Conservation (phyloP, 192 early-diverging fungal species). For the Backusella liffmaniae region DNA sequence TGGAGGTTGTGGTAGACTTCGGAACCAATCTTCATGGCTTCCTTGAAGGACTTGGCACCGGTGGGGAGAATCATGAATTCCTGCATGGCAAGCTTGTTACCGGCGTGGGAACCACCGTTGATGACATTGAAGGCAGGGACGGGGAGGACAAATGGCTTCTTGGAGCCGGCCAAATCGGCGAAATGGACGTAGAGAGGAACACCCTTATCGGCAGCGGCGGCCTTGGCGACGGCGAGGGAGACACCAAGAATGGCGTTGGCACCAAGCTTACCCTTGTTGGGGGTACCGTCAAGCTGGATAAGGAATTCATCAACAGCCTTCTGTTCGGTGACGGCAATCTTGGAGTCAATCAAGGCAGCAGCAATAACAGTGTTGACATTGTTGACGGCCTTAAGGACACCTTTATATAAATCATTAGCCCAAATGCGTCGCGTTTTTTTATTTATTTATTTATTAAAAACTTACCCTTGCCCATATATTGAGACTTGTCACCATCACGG, state of each 20-base stretch:
- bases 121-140: conserved; percentile 99
- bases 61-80: conserved; percentile 99
- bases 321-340: conserved; percentile 86
- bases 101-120: conserved; percentile 98
- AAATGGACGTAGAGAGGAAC: conserved; percentile 96
- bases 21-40: conserved; percentile 97
- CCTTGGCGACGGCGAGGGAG: conserved; percentile 93
- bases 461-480: conserved; percentile 95
- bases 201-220: conserved; percentile 92
- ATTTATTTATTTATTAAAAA: background rate
- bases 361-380: conserved; percentile 92
- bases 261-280: conserved; percentile 95
- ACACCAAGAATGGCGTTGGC: conserved; percentile 99
- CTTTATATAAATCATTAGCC: too few species aligned
- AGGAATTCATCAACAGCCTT: conserved; percentile 88
- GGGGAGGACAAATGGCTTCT: conserved; percentile 88
- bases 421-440: too few species aligned
- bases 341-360: conserved; percentile 77
- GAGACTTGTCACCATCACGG: conserved; percentile 82
- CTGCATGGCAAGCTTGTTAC: conserved; percentile 99
- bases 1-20: conserved; percentile 98
- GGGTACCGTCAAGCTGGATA: conserved; percentile 89
- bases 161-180: conserved; percentile 82
- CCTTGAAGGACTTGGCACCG: conserved; percentile 87
- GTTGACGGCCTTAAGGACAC: conserved; percentile 85